phyloP scores from a whole-genome alignment of 116 monocot genomes.

The Iris pallida region DNA sequence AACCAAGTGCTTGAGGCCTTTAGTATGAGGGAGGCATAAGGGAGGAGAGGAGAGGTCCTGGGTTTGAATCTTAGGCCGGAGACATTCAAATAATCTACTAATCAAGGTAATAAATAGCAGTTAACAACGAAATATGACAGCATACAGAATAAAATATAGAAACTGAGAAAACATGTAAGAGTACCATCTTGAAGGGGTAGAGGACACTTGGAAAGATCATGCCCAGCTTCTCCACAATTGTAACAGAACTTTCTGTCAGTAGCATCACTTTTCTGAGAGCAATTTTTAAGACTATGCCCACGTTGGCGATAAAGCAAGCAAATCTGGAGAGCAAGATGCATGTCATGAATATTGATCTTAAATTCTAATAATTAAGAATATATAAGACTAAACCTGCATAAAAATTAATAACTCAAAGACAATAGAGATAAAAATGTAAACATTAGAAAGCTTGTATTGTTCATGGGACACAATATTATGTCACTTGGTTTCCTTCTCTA shows the following conservation, averaged over 20 bases:
- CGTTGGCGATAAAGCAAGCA: conserved; percentile 85
- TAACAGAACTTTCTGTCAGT: conserved; percentile 70
- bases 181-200: conserved; percentile 77
- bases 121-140: not conserved
- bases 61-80: not conserved
- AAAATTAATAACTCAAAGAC: no score
- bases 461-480: no score
- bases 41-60: not conserved
- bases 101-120: not conserved
- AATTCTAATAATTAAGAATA: not conserved
- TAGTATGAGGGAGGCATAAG: not conserved
- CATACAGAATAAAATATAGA: not conserved
- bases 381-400: not conserved
- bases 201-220: conserved; percentile 73
- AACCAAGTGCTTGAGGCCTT: no score
- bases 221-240: conserved; percentile 86
- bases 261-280: conserved; percentile 51
- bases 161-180: not conserved
- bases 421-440: no score
- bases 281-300: conserved; percentile 90
- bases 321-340: conserved; percentile 35
- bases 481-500: no score
- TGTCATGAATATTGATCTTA: not conserved
- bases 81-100: not conserved
- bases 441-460: no score